Conservation (phyloP, 2,329 filamentous ascomycete species). For the Talaromyces marneffei region DNA sequence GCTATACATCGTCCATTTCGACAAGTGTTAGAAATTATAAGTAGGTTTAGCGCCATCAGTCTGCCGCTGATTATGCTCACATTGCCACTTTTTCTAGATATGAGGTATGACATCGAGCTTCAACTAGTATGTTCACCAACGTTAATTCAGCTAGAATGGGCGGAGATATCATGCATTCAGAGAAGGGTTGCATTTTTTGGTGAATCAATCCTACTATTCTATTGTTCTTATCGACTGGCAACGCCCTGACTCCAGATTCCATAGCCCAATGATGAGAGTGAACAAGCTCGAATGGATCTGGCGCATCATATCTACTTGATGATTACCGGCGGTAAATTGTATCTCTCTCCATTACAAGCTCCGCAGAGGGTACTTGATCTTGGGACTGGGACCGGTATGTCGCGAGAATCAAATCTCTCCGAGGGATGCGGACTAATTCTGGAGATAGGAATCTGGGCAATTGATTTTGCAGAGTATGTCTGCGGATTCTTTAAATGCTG, state of each 20-base stretch:
- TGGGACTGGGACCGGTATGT: constrained; percentile 29
- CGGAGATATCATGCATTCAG: constrained; percentile 25
- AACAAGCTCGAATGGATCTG: constrained; percentile 22
- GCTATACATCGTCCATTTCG: constrained; percentile 16
- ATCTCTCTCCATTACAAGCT: constrained; percentile 14
- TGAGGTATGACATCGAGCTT: constrained; percentile 3
- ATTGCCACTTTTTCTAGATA: constrained; percentile 6
- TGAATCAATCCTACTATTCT: not conserved
- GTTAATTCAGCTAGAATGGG: constrained; percentile 20
- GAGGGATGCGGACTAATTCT: not conserved
- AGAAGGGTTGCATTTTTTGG: constrained; percentile 19
- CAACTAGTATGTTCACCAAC: not conserved
- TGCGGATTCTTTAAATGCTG: not conserved
- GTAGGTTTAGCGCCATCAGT: not conserved
- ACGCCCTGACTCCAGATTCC: not conserved
- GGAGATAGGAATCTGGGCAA: constrained; percentile 31
- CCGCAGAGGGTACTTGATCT: constrained; percentile 30
- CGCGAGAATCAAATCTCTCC: not conserved
- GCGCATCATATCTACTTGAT: constrained; percentile 23
- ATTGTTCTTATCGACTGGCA: not conserved
- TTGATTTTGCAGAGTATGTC: constrained; percentile 32
- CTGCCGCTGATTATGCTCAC: not conserved
- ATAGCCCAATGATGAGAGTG: constrained; percentile 22
- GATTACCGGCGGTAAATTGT: constrained; percentile 17
- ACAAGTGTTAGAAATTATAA: constrained; percentile 15